Evolutionary conservation across 2,329 filamentous ascomycete species (phyloP).

Genomic region (Trichoderma hamatum): DNA sequence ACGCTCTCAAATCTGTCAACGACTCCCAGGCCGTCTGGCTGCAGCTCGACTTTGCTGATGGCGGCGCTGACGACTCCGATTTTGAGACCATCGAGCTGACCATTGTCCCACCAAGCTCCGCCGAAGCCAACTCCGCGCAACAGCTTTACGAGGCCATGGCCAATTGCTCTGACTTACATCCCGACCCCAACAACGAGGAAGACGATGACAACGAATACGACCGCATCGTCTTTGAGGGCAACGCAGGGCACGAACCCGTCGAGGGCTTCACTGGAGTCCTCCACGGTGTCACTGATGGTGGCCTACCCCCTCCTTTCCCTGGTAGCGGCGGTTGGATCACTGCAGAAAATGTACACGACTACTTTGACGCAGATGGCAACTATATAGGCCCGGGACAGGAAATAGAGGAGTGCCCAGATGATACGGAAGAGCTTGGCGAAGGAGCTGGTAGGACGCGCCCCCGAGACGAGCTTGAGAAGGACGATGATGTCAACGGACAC

Average conservation of each 20-base stretch:
- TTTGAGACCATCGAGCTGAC: slow-evolving; percentile 69
- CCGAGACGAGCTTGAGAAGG: slow-evolving; percentile 50
- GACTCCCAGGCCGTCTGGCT: slow-evolving; percentile 62
- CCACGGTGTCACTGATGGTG: slow-evolving; percentile 51
- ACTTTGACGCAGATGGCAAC: slow-evolving; percentile 79
- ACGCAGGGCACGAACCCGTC: slow-evolving; percentile 53
- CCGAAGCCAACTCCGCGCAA: slow-evolving; percentile 31
- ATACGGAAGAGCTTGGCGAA: slow-evolving; percentile 59
- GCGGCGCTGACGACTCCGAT: slow-evolving; percentile 63
- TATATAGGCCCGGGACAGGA: slow-evolving; percentile 58
- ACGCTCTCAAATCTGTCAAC: slow-evolving; percentile 67
- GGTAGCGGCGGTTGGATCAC: slow-evolving; percentile 86
- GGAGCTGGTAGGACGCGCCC: slow-evolving; percentile 58
- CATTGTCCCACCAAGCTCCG: slow-evolving; percentile 55
- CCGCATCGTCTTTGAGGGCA: slow-evolving; percentile 60
- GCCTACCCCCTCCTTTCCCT: slow-evolving; percentile 67
- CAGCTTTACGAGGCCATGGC: slow-evolving; percentile 71
- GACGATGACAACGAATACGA: slow-evolving; percentile 59
- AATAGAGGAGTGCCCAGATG: slow-evolving; percentile 35
- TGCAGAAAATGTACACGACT: slow-evolving; percentile 85
- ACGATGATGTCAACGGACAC: slow-evolving; percentile 48
- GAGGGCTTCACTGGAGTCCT: slow-evolving; percentile 62
- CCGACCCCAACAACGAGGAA: slow-evolving; percentile 66
- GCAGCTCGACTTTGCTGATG: slow-evolving; percentile 66
- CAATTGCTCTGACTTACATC: slow-evolving; percentile 74